Evolutionary conservation across 305 asterid species (phyloP).

Genomic region (Fraxinus paxiana): DNA sequence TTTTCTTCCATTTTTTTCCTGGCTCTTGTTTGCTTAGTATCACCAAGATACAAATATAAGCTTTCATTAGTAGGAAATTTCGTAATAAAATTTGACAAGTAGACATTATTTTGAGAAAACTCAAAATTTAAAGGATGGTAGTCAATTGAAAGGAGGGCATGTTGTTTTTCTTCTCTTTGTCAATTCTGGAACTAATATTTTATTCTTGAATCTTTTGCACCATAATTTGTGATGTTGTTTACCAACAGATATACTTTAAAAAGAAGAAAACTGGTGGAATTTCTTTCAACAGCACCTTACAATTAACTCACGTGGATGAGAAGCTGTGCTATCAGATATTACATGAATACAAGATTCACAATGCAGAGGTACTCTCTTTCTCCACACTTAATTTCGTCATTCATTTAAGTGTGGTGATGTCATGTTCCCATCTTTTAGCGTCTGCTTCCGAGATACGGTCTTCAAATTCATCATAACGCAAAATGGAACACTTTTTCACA

Average conservation of each 20-base stretch:
- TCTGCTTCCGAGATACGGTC: not conserved
- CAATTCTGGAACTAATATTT: not conserved
- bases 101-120: not conserved
- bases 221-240: conserved; percentile 15
- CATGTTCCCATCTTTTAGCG: not conserved
- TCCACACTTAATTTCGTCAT: not conserved
- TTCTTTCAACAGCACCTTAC: conserved; percentile 84
- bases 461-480: not conserved
- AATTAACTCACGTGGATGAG: conserved; percentile 90
- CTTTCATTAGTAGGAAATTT: not conserved
- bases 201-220: not conserved
- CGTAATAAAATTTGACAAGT: not conserved
- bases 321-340: conserved; percentile 95
- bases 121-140: not conserved
- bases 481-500: not conserved
- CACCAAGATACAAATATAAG: not conserved
- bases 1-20: not conserved
- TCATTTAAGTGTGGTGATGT: not conserved
- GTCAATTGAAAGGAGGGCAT: not conserved
- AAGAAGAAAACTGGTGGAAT: conserved; percentile 98
- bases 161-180: not conserved
- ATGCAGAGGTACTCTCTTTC: conserved; percentile 73
- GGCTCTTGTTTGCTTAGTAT: not conserved
- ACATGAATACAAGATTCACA: conserved; percentile 95
- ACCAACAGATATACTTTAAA: conserved; percentile 85